These are phyloP conservation scores for Sesbania bispinosa DNA, from an alignment of 306 rosid genomes.

Conservation along the genomic window DNA sequence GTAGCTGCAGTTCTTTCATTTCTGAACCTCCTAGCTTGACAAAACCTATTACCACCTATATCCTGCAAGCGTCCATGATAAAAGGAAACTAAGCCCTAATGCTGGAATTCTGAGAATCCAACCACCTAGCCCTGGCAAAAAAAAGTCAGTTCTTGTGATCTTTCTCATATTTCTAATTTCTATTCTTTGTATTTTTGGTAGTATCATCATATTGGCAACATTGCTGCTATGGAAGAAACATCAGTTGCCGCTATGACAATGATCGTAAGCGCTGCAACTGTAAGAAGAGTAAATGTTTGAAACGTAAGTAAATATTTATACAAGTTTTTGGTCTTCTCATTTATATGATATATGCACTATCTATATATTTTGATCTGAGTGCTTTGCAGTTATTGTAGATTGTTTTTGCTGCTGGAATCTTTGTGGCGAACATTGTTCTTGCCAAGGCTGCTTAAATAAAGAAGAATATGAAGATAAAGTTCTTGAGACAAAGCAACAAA, in stretches of 20 bases:
- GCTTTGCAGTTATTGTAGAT: constrained; percentile 62
- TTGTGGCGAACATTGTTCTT: constrained; percentile 55
- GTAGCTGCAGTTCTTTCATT: constrained; percentile 25
- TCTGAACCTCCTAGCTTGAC: constrained; percentile 27
- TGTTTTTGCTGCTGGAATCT: constrained; percentile 63
- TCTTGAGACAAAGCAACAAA: constrained; percentile 39
- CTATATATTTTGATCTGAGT: constrained; percentile 4
- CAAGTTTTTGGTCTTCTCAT: not conserved
- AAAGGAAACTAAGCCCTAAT: constrained; percentile 18
- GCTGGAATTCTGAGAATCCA: constrained; percentile 29
- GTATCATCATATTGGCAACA: constrained; percentile 15
- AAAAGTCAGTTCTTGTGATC: constrained; percentile 42
- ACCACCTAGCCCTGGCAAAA: constrained; percentile 40
- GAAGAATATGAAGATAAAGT: constrained; percentile 40
- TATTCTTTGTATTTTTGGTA: constrained; percentile 1
- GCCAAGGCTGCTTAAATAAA: constrained; percentile 65
- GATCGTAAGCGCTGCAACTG: constrained; percentile 66
- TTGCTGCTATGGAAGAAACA: constrained; percentile 46
- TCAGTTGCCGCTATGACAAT: constrained; percentile 23
- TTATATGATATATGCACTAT: not conserved
- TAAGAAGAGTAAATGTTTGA: constrained; percentile 65
- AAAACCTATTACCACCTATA: not conserved
- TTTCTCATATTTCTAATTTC: not conserved
- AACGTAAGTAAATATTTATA: constrained; percentile 52
- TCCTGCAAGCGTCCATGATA: constrained; percentile 31